Conservation (phyloP, 768 basidiomycete species). For the Agrocybe chaxingu region DNA sequence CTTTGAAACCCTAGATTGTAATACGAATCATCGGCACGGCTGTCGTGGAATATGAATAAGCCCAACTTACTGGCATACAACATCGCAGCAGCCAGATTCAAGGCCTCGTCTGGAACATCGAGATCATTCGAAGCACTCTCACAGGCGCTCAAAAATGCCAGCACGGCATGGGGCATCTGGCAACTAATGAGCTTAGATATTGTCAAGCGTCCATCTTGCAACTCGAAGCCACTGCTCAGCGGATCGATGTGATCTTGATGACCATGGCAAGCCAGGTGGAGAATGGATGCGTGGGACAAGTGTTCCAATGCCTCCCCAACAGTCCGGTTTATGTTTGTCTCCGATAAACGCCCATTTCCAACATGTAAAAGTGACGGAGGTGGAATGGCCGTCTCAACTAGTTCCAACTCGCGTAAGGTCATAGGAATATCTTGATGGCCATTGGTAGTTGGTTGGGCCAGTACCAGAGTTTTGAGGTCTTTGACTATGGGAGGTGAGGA, state of each 20-base stretch:
- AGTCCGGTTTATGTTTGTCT: conserved; percentile 6
- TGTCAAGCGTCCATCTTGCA: neutral
- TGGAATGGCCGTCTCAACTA: conserved; percentile 6
- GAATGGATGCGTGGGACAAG: conserved; percentile 5
- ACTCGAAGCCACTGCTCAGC: conserved; percentile 1
- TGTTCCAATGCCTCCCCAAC: conserved; percentile 4
- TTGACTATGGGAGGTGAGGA: neutral
- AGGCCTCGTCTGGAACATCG: conserved; percentile 1
- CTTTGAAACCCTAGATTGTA: neutral
- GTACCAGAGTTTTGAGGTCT: conserved; percentile 5
- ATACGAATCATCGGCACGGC: too few relatives aligned
- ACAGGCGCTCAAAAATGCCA: conserved; percentile 7
- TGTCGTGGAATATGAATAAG: too few relatives aligned
- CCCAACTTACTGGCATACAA: conserved; percentile 4
- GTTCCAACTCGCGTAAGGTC: conserved; percentile 9
- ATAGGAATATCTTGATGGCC: conserved; percentile 7
- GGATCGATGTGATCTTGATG: neutral
- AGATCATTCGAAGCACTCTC: conserved; percentile 3
- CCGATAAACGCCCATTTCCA: neutral
- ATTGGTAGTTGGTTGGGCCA: conserved; percentile 8
- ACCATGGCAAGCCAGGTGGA: conserved; percentile 10
- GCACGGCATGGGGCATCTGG: neutral
- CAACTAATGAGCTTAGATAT: conserved; percentile 1
- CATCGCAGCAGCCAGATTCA: neutral
- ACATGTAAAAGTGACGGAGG: conserved; percentile 2